Percentiles rank a stretch among this genome's conserved stretches.
These are phyloP conservation scores for Colletotrichum orchidophilum DNA, from an alignment of 2,329 filamentous ascomycete species.

Conservation along the genomic window DNA sequence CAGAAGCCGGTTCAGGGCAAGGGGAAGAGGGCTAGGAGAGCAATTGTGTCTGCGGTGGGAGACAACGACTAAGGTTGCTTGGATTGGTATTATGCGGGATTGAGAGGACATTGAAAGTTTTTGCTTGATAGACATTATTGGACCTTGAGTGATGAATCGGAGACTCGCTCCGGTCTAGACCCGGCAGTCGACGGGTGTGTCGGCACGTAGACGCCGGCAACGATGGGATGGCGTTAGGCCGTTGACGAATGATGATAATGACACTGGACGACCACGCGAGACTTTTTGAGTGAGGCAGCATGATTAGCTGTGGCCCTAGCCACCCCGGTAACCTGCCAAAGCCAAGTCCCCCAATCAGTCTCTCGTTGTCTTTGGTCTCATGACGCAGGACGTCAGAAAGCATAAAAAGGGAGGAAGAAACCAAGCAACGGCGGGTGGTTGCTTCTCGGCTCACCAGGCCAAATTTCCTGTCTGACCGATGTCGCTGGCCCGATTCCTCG, in stretches of 20 bases:
- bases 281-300: neutral
- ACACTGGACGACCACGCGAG: neutral
- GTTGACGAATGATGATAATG: neutral
- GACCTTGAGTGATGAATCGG: neutral
- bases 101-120: neutral
- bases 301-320: slow-evolving; percentile 30
- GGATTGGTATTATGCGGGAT: no score
- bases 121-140: neutral
- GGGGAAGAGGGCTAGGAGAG: neutral
- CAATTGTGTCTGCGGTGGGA: neutral
- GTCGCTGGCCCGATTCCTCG: slow-evolving; percentile 7
- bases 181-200: neutral
- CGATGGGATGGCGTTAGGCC: neutral
- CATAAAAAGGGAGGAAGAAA: neutral
- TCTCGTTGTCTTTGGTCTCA: neutral
- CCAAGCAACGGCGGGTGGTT: neutral
- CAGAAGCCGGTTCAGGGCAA: slow-evolving; percentile 19
- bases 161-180: neutral
- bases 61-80: neutral
- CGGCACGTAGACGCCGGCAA: neutral
- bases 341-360: neutral
- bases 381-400: neutral
- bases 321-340: slow-evolving; percentile 6
- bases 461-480: neutral
- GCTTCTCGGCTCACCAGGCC: neutral